phyloP scores from a whole-genome alignment of 75 land plant species.

The Picea sitchensis region DNA sequence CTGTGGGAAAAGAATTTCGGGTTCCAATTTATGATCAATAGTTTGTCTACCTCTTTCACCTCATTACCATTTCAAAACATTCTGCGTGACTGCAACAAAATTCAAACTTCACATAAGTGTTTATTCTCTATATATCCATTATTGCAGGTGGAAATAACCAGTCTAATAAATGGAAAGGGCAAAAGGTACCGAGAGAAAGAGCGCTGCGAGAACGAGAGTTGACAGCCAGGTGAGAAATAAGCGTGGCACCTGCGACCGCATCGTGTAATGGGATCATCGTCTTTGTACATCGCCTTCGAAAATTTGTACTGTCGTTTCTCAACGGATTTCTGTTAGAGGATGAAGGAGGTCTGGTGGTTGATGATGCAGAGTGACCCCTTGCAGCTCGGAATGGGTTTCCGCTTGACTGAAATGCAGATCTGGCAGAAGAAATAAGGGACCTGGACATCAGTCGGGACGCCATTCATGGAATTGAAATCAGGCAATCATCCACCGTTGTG shows the following conservation, averaged over 20 bases:
- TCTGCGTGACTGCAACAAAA: too few relatives aligned
- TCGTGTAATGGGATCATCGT: constrained; percentile 6
- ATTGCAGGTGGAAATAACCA: too few relatives aligned
- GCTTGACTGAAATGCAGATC: background rate
- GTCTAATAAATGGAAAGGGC: too few relatives aligned
- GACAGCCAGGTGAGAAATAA: background rate
- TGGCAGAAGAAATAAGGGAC: too few relatives aligned
- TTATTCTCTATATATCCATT: too few relatives aligned
- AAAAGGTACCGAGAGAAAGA: background rate
- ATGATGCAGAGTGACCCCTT: background rate
- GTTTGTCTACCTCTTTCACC: too few relatives aligned
- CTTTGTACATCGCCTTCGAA: background rate
- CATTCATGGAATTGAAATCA: background rate
- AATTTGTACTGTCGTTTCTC: background rate
- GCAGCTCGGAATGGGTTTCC: constrained; percentile 1
- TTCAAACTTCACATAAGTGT: too few relatives aligned
- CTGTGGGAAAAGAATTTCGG: too few relatives aligned
- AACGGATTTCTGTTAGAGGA: background rate
- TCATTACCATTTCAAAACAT: too few relatives aligned
- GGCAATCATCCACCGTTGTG: too few relatives aligned
- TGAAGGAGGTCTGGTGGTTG: background rate
- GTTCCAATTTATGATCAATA: too few relatives aligned
- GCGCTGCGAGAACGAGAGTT: background rate
- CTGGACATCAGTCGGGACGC: constrained; percentile 4
- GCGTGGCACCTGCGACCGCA: background rate